These are phyloP conservation scores for Microcos paniculata DNA, from an alignment of 345 rosid species.

Conservation along the genomic window DNA sequence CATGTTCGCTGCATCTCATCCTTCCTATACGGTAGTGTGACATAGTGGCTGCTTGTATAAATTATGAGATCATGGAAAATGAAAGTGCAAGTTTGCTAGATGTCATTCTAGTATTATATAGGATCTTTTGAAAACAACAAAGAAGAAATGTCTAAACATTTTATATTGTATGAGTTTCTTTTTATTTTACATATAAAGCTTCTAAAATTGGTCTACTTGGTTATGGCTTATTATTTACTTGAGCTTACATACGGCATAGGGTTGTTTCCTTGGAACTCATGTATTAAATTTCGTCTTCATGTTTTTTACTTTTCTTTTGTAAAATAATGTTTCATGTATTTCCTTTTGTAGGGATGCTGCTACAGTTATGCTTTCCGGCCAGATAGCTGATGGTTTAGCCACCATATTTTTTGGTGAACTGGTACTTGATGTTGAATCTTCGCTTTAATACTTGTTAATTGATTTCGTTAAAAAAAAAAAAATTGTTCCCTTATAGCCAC, in stretches of 20 bases:
- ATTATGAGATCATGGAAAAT: not conserved
- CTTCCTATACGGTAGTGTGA: not conserved
- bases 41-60: not conserved
- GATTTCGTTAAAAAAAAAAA: too few relatives aligned
- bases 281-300: not conserved
- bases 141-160: not conserved
- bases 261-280: not conserved
- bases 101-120: not conserved
- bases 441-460: not conserved
- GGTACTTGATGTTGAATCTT: constrained; percentile 37
- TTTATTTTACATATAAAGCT: not conserved
- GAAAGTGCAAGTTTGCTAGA: not conserved
- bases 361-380: constrained; percentile 87
- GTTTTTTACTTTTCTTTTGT: not conserved
- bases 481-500: not conserved
- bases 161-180: not conserved
- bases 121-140: not conserved
- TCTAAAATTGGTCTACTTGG: not conserved
- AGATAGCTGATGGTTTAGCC: constrained; percentile 88
- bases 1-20: not conserved
- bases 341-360: constrained; percentile 70
- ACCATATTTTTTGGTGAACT: constrained; percentile 83
- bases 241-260: not conserved
- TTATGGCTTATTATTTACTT: not conserved
- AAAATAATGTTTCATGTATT: not conserved